Percentiles rank a stretch among this genome's conserved stretches.
Evolutionary conservation across 305 asterid species (phyloP).

Genomic region (Solanum hybrid): DNA sequence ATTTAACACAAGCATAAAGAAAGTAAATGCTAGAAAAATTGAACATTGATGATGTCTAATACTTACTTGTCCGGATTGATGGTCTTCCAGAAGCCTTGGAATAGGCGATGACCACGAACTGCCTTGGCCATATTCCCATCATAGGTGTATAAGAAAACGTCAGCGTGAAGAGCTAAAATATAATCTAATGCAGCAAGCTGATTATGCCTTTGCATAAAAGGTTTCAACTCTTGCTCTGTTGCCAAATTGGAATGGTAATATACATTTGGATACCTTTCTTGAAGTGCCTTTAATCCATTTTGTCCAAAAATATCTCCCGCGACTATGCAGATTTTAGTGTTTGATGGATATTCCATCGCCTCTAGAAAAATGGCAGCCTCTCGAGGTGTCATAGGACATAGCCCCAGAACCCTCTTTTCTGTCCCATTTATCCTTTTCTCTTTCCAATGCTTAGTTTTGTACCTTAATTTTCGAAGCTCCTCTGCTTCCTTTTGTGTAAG

Average conservation of each 20-base stretch:
- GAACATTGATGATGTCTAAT: neutral
- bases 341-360: slow-evolving; percentile 10
- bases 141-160: slow-evolving; percentile 10
- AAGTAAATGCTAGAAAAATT: neutral
- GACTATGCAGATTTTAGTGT: slow-evolving; percentile 6
- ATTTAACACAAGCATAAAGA: neutral
- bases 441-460: slow-evolving; percentile 14
- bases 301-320: slow-evolving; percentile 8
- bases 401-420: slow-evolving; percentile 6
- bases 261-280: slow-evolving; percentile 8
- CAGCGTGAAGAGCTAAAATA: slow-evolving; percentile 7
- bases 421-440: slow-evolving; percentile 15
- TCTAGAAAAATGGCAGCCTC: slow-evolving; percentile 13
- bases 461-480: slow-evolving; percentile 1
- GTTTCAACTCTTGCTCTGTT: slow-evolving; percentile 6
- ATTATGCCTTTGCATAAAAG: neutral
- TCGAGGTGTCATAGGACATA: slow-evolving; percentile 11
- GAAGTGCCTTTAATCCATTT: slow-evolving; percentile 3
- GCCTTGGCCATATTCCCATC: slow-evolving; percentile 15
- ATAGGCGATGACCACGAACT: slow-evolving; percentile 9
- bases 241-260: slow-evolving; percentile 9
- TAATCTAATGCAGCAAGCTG: slow-evolving; percentile 16
- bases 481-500: slow-evolving; percentile 8
- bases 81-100: slow-evolving; percentile 13
- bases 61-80: slow-evolving; percentile 12